Evolutionary conservation across 345 rosid genomes (phyloP).

Genomic region (Populus deltoides): DNA sequence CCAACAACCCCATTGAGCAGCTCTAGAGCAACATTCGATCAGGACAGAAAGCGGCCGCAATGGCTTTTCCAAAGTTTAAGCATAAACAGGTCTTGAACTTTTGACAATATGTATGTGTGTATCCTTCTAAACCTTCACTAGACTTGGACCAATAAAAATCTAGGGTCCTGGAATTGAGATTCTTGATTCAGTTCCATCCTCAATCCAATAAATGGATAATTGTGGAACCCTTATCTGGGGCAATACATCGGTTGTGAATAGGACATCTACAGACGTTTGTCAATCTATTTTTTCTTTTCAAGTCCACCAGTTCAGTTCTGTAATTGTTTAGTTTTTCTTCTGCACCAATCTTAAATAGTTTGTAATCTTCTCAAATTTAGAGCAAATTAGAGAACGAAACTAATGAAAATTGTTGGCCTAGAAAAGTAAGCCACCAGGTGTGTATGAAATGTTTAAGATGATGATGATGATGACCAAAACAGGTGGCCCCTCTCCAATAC

Average conservation of each 20-base stretch:
- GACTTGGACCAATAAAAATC: slow-evolving; percentile 8
- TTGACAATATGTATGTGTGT: slow-evolving; percentile 8
- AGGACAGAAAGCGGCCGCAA: slow-evolving; percentile 56
- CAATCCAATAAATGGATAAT: slow-evolving; percentile 18
- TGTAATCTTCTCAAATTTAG: background rate
- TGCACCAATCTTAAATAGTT: background rate
- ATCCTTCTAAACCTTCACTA: slow-evolving; percentile 7
- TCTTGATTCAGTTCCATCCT: slow-evolving; percentile 19
- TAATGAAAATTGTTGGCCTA: background rate
- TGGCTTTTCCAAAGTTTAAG: slow-evolving; percentile 72
- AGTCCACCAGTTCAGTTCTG: background rate
- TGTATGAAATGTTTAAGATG: no score
- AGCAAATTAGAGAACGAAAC: background rate
- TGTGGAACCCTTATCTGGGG: slow-evolving; percentile 14
- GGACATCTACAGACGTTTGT: background rate
- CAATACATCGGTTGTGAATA: slow-evolving; percentile 24
- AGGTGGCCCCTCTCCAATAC: background rate
- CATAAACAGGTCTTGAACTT: slow-evolving; percentile 41
- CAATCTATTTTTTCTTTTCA: background rate
- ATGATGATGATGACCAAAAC: background rate
- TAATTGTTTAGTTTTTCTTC: background rate
- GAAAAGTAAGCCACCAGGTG: background rate
- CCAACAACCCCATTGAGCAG: slow-evolving; percentile 56
- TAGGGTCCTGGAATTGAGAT: slow-evolving; percentile 24
- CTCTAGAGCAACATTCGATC: slow-evolving; percentile 55